These are phyloP conservation scores for Nakaseomyces sp. DNA, from an alignment of 1,139 yeast species.

Conservation along the genomic window DNA sequence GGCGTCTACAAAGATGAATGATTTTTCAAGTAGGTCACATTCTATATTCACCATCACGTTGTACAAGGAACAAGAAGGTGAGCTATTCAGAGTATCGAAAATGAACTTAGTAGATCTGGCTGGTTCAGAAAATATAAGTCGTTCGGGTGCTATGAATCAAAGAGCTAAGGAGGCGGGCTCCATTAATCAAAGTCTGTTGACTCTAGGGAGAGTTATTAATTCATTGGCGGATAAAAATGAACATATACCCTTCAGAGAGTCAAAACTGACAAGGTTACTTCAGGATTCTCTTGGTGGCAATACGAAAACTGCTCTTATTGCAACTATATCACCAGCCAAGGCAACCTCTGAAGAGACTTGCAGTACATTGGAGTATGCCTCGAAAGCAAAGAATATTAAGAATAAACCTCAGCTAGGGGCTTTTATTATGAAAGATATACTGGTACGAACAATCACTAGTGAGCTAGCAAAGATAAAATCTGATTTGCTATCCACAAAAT, in stretches of 20 bases:
- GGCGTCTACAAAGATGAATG: slow-evolving; percentile 64
- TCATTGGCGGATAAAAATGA: slow-evolving; percentile 38
- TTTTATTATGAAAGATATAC: slow-evolving; percentile 42
- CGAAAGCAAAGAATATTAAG: slow-evolving; percentile 55
- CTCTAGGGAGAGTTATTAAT: slow-evolving; percentile 58
- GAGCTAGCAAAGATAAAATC: slow-evolving; percentile 49
- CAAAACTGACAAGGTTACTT: slow-evolving; percentile 52
- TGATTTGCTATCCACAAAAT: slow-evolving; percentile 52
- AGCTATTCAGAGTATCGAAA: slow-evolving; percentile 47
- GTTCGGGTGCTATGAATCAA: slow-evolving; percentile 51
- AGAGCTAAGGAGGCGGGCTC: slow-evolving; percentile 63
- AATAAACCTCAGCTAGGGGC: slow-evolving; percentile 50
- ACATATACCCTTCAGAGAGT: slow-evolving; percentile 59
- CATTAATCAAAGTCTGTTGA: slow-evolving; percentile 55
- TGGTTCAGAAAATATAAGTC: slow-evolving; percentile 61
- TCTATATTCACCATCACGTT: slow-evolving; percentile 59
- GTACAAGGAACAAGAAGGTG: slow-evolving; percentile 38
- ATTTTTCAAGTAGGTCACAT: slow-evolving; percentile 62
- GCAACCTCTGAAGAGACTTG: slow-evolving; percentile 53
- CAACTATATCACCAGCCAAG: slow-evolving; percentile 61
- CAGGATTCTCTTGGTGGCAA: slow-evolving; percentile 63
- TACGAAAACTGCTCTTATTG: slow-evolving; percentile 56
- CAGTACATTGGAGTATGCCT: slow-evolving; percentile 58
- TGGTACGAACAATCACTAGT: slow-evolving; percentile 47
- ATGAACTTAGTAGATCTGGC: slow-evolving; percentile 74